These are phyloP conservation scores for Drosera capensis DNA, from an alignment of 148 eudicot species.

Conservation along the genomic window DNA sequence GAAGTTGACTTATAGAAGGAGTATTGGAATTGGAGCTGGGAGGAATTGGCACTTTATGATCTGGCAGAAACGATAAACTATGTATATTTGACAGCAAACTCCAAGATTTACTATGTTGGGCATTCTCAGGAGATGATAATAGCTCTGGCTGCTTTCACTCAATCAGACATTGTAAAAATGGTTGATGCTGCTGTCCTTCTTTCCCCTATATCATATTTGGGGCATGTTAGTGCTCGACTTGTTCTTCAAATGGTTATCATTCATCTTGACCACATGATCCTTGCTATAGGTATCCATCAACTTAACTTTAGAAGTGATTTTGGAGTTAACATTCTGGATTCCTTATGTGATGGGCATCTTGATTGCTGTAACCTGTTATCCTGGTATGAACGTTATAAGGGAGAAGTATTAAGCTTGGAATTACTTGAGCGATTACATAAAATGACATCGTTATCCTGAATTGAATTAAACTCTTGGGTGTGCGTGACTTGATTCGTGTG, in stretches of 20 bases:
- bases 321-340: no score
- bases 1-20: no score
- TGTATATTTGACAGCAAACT: constrained; percentile 29
- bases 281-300: no score
- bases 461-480: no score
- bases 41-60: constrained; percentile 76
- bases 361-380: no score
- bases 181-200: constrained; percentile 89
- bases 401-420: no score
- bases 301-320: no score
- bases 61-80: constrained; percentile 60
- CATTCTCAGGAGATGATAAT: constrained; percentile 99
- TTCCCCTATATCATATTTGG: constrained; percentile 84
- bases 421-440: no score
- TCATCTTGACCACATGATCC: constrained; percentile 74
- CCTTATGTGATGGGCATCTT: no score
- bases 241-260: constrained; percentile 55
- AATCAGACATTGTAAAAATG: constrained; percentile 56
- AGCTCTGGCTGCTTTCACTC: constrained; percentile 84
- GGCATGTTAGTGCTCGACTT: constrained; percentile 56
- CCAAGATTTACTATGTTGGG: constrained; percentile 65
- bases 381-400: no score
- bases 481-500: no score
- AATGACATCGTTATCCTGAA: no score
- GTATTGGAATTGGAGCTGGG: constrained; percentile 99